Conservation (phyloP, 1,139 yeast genomes). For the Taphrina deformans region DNA sequence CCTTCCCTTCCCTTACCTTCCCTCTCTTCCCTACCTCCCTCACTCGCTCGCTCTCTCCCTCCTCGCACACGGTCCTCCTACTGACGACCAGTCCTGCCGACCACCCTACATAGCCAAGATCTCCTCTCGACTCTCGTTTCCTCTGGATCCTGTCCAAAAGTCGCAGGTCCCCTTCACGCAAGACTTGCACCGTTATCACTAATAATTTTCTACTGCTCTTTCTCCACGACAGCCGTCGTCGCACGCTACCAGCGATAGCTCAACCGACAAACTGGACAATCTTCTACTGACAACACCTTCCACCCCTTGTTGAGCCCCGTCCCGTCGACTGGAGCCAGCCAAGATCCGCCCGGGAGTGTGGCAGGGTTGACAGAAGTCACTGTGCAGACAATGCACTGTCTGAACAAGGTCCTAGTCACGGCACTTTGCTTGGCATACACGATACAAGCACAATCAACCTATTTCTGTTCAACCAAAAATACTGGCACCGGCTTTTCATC, state of each 20-base stretch:
- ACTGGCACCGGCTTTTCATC: constrained; percentile 38
- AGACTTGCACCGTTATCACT: neutral
- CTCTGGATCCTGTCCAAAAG: neutral
- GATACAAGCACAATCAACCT: constrained; percentile 9
- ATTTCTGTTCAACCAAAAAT: constrained; percentile 17
- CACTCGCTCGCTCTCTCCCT: neutral
- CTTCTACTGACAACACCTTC: too few species aligned
- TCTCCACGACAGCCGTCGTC: too few species aligned
- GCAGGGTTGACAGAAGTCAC: too few species aligned
- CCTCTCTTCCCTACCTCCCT: neutral
- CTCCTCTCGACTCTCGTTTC: neutral
- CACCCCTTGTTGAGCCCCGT: neutral
- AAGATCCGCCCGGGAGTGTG: too few species aligned
- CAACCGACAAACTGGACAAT: too few species aligned
- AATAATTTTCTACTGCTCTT: too few species aligned
- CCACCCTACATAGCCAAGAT: neutral
- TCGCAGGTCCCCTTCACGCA: neutral
- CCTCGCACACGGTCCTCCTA: neutral
- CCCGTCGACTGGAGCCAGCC: too few species aligned
- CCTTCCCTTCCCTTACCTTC: too few species aligned
- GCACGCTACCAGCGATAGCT: too few species aligned
- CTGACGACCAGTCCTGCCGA: too few species aligned
- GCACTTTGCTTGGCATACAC: neutral
- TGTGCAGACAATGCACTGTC: neutral
- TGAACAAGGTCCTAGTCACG: neutral